These are phyloP conservation scores for Neopestalotiopsis clavispora DNA, from an alignment of 2,329 filamentous ascomycete species.

Conservation along the genomic window DNA sequence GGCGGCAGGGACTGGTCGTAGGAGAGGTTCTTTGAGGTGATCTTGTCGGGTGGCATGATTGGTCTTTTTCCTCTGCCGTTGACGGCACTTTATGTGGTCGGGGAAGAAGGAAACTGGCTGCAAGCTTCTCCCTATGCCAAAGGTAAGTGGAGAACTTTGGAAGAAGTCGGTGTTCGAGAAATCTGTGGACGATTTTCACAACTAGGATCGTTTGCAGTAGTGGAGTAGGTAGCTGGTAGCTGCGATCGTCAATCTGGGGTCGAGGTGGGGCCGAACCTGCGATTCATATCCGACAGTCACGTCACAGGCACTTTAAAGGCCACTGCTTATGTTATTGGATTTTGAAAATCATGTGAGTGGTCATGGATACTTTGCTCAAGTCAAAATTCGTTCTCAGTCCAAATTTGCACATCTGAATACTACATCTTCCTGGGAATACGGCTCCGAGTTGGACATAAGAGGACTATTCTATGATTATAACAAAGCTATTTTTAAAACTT, in stretches of 20 bases:
- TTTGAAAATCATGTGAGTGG: neutral
- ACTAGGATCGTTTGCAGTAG: neutral
- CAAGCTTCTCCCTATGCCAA: neutral
- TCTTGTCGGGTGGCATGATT: constrained; percentile 54
- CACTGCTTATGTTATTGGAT: neutral
- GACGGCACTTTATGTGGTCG: neutral
- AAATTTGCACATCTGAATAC: neutral
- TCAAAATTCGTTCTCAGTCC: neutral
- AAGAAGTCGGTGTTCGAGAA: neutral
- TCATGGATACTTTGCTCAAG: neutral
- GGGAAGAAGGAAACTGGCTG: neutral
- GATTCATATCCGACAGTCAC: neutral
- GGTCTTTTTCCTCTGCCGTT: neutral
- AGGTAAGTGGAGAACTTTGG: neutral
- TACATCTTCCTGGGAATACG: neutral
- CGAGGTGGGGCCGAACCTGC: neutral
- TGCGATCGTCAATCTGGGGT: neutral
- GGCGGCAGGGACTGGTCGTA: constrained; percentile 67
- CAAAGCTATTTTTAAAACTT: constrained; percentile 6
- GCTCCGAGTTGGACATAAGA: neutral
- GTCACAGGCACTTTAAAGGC: neutral
- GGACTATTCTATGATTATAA: neutral
- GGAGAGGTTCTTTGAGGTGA: constrained; percentile 72
- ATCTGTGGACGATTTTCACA: neutral
- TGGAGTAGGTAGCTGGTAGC: neutral